Evolutionary conservation across 495 filamentous ascomycete genomes (phyloP).

Genomic region (Aspergillus heteromorphus): DNA sequence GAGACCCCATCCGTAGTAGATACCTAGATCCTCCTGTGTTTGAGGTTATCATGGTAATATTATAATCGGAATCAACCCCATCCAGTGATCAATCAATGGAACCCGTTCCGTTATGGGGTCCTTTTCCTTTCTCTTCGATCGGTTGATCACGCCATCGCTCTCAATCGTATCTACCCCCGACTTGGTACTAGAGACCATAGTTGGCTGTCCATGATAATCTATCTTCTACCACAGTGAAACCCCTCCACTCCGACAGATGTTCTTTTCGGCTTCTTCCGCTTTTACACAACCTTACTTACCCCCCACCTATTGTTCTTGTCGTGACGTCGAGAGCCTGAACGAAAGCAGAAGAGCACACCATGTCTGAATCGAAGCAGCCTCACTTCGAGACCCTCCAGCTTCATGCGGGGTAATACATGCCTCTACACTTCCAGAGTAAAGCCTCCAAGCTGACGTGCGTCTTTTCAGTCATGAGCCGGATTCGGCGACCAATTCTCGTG

Average conservation of each 20-base stretch:
- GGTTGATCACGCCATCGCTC: slow-evolving; percentile 14
- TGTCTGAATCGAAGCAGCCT: slow-evolving; percentile 28
- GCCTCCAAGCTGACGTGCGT: slow-evolving; percentile 2
- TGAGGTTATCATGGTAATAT: too few species aligned
- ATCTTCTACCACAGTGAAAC: neutral
- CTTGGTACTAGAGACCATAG: too few species aligned
- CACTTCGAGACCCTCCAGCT: slow-evolving; percentile 93
- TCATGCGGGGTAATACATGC: slow-evolving; percentile 73
- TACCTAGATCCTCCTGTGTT: too few species aligned
- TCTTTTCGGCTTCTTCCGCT: neutral
- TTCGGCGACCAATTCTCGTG: slow-evolving; percentile 78
- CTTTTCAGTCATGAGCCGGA: slow-evolving; percentile 72
- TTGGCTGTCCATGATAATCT: too few species aligned
- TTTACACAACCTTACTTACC: neutral
- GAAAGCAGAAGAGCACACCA: slow-evolving; percentile 9
- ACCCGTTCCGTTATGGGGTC: too few species aligned
- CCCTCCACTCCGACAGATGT: neutral
- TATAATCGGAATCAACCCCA: too few species aligned
- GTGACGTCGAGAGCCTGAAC: neutral
- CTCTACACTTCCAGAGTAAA: neutral
- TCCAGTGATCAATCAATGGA: too few species aligned
- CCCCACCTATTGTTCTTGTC: neutral
- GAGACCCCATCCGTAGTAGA: too few species aligned
- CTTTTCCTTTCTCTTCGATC: neutral
- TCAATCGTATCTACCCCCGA: neutral